phyloP scores from a whole-genome alignment of 106 monocot species.

The Acorus gramineus region DNA sequence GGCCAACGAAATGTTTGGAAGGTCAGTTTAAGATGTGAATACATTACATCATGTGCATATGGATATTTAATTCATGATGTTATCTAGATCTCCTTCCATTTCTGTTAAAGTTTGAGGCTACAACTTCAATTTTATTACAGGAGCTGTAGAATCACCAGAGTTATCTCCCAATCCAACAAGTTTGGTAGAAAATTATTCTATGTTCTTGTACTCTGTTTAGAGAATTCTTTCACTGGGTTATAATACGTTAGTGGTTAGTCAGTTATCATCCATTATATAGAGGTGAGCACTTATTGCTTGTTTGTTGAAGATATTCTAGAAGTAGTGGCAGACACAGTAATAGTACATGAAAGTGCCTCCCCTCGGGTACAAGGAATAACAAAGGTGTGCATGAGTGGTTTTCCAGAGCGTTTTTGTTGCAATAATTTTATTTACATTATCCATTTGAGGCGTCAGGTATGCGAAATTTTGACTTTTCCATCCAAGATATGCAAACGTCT shows the following conservation, averaged over 20 bases:
- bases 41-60: neutral
- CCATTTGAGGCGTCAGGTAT: neutral
- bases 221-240: neutral
- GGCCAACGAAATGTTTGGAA: slow-evolving; percentile 54
- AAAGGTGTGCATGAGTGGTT: slow-evolving; percentile 37
- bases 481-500: neutral
- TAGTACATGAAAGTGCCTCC: slow-evolving; percentile 47
- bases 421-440: neutral
- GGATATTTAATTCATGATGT: neutral
- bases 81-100: neutral
- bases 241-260: neutral
- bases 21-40: slow-evolving; percentile 24
- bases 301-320: slow-evolving; percentile 72
- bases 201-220: neutral
- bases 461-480: neutral
- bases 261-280: slow-evolving; percentile 3
- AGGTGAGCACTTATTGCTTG: slow-evolving; percentile 79
- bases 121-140: slow-evolving; percentile 67
- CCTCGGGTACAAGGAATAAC: slow-evolving; percentile 75
- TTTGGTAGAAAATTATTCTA: slow-evolving; percentile 32
- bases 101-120: slow-evolving; percentile 60
- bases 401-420: neutral
- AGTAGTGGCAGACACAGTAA: slow-evolving; percentile 49
- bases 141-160: slow-evolving; percentile 65
- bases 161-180: slow-evolving; percentile 66